Percentiles rank a stretch among this genome's conserved stretches.
phyloP scores from a whole-genome alignment of 2,329 filamentous ascomycete genomes.

The Ophiosphaerella herpotricha region DNA sequence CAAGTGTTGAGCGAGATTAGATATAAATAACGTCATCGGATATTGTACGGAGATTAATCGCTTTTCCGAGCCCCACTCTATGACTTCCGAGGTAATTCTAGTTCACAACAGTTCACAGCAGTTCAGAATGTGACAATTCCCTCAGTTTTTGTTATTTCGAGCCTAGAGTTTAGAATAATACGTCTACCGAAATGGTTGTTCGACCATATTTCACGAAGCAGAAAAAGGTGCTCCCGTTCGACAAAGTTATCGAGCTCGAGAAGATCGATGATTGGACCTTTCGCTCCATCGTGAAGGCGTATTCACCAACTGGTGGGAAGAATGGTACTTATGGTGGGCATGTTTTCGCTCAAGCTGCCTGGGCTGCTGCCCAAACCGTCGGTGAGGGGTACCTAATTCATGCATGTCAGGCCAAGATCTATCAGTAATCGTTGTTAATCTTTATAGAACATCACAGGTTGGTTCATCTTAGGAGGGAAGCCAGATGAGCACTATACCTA shows the following conservation, averaged over 20 bases:
- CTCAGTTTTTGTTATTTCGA: too few species aligned
- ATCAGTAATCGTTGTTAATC: not conserved
- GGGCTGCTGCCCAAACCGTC: constrained; percentile 61
- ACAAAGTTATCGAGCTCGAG: constrained; percentile 48
- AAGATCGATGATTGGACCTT: constrained; percentile 48
- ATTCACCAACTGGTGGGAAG: constrained; percentile 44
- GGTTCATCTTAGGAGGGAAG: constrained; percentile 56
- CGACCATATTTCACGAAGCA: constrained; percentile 32
- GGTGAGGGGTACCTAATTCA: constrained; percentile 56
- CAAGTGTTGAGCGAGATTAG: not conserved
- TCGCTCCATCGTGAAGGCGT: constrained; percentile 48
- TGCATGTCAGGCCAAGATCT: constrained; percentile 37
- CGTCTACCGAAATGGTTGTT: constrained; percentile 21
- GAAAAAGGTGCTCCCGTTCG: constrained; percentile 42
- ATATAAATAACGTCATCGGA: constrained; percentile 1
- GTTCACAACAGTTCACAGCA: not conserved
- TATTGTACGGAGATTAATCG: not conserved
- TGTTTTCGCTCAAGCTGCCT: constrained; percentile 62
- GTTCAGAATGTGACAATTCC: too few species aligned
- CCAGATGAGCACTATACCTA: constrained; percentile 57
- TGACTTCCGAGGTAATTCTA: constrained; percentile 6
- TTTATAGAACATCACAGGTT: constrained; percentile 56
- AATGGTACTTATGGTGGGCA: constrained; percentile 59
- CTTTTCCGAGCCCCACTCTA: not conserved
- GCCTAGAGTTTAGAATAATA: not conserved